Percentiles rank a stretch among this genome's conserved stretches.
These are phyloP conservation scores for Peronospora destructor DNA, from an alignment of 352 stramenopile species.

Conservation along the genomic window DNA sequence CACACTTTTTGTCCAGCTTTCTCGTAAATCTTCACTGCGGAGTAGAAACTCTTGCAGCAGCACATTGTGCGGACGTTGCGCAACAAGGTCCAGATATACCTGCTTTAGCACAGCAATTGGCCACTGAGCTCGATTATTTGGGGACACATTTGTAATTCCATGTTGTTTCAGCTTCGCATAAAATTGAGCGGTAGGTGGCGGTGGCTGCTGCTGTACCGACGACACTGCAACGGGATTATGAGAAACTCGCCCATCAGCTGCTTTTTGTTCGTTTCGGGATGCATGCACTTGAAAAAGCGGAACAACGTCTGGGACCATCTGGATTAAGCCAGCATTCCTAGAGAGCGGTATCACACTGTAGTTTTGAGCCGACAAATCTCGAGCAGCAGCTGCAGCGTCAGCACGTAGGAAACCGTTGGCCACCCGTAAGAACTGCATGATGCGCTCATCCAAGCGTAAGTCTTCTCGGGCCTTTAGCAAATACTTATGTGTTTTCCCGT, in stretches of 20 bases:
- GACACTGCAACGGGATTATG: constrained; percentile 18
- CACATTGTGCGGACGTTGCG: constrained; percentile 54
- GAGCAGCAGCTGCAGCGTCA: constrained; percentile 33
- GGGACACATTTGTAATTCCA: constrained; percentile 59
- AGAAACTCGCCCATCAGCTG: constrained; percentile 5
- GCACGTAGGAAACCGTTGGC: constrained; percentile 65
- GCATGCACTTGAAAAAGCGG: constrained; percentile 81
- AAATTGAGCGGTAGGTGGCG: constrained; percentile 60
- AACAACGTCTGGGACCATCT: constrained; percentile 78
- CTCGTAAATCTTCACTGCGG: constrained; percentile 48
- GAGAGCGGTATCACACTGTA: constrained; percentile 81
- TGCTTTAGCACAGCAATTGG: constrained; percentile 49
- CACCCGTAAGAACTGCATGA: constrained; percentile 85
- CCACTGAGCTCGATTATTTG: constrained; percentile 62
- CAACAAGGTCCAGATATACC: constrained; percentile 61
- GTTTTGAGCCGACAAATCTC: constrained; percentile 46
- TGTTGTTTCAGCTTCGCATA: constrained; percentile 79
- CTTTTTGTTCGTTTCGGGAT: constrained; percentile 31
- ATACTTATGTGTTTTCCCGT: constrained; percentile 71
- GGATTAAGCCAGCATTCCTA: constrained; percentile 74
- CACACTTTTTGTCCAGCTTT: constrained; percentile 50
- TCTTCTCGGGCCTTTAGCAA: constrained; percentile 86
- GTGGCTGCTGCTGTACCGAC: constrained; percentile 19
- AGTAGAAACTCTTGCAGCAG: constrained; percentile 56
- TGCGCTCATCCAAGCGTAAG: constrained; percentile 81